Conservation (phyloP, 1,284 basidiomycete genomes). For the Cryptococcus sp. region DNA sequence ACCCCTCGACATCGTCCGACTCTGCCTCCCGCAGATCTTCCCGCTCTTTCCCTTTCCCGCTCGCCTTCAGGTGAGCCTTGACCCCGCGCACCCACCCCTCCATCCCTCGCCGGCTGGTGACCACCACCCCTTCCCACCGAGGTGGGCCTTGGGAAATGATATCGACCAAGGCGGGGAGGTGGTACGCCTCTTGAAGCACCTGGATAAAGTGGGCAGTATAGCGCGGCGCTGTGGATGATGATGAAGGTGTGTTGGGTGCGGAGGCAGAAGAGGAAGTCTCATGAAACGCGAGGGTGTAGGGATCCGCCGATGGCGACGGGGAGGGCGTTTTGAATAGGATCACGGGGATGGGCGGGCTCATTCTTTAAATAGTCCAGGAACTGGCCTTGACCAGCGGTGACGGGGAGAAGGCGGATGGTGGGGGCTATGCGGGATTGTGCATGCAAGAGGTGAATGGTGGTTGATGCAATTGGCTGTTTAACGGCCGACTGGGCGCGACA, state of each 20-base stretch:
- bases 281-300: not conserved
- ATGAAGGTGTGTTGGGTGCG: not conserved
- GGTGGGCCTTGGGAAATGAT: not conserved
- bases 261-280: not conserved
- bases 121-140: conserved; percentile 14
- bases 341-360: not conserved
- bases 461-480: not conserved
- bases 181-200: conserved; percentile 13
- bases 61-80: not conserved
- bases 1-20: not conserved
- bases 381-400: too few relatives aligned
- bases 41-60: conserved; percentile 2
- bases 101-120: conserved; percentile 12
- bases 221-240: not conserved
- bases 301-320: not conserved
- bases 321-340: conserved; percentile 22
- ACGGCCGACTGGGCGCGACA: not conserved
- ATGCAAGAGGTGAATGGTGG: not conserved
- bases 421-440: too few relatives aligned
- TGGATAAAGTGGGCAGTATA: conserved; percentile 11
- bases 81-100: conserved; percentile 17
- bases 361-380: not conserved
- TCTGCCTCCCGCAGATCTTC: not conserved
- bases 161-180: not conserved
- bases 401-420: too few relatives aligned